Evolutionary conservation across 164 flowering plant species (phyloP), one percentile per base, ranked within the genome.

Genomic region (Vitis rupestris): DNA sequence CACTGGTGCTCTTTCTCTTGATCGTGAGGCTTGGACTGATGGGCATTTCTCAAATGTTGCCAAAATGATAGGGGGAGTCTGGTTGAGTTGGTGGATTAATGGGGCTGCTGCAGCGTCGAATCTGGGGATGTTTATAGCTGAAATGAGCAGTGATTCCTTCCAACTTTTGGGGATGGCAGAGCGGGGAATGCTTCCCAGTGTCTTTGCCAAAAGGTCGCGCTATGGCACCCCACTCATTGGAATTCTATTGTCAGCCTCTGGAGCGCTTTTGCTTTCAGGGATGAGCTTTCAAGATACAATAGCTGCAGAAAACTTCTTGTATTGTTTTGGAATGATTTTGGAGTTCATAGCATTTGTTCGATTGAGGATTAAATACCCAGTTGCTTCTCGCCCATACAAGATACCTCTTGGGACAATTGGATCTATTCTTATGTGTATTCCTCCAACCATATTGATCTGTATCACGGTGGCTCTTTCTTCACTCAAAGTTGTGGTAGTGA

Each of bases 141-240:
- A 84, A 55, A 86, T 86, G 90, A 86, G 87, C 80, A 86, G 90
- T 50, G 87, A 82, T 62, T 84, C 87, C 14, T 84, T 84, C 75
- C 87, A 84, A 56, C 86, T 86, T 67, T 79, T 86, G 1, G 87
- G 90, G 4, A 86, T 86, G 90, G 87, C 90, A 2, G 90, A 86
- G 44, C 70, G 85, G 19, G 87, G 90, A 17, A 81, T 86, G 86
- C 76, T 86, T 12, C 90, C 90, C 0, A 82, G 75, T 67, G 70
- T 82, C 68, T 84, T 86, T 59, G 63, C 76, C 62, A 82, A 65
- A 56, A 81, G 90, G 65, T 86, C 87, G 53, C 82, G 75, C 13
- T 64, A 86, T 63, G 87, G 86, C 63, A 86, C 89, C 53, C 89
- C 89, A 57, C 54, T 75, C 0, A 48, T 81, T 50, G 90, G 87